Base-by-base conservation (phyloP, 352 stramenopile genomes). In the Nothophytophthora sp. region DNA sequence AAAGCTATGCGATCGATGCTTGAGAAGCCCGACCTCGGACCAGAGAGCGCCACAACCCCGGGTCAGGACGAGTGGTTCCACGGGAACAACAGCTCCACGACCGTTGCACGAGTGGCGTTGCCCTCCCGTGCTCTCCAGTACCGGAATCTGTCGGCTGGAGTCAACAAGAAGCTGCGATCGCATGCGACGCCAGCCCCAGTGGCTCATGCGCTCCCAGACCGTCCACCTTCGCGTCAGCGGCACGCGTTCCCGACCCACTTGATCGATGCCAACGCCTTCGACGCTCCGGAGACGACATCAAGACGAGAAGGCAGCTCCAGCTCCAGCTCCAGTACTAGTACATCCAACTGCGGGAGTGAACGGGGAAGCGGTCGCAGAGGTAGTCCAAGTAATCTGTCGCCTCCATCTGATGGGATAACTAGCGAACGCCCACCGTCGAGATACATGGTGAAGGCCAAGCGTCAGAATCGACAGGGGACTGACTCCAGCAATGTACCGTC, bases 171-270 rank as follows among this genome's bases (percentile, higher is more conserved):
- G 12, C 35, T 48, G 9, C 54, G 54, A 24, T 11, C n/a, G 9
- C 44, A 25, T 27, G 18, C 41, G 51, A 23, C 36, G 34, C 43
- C 23, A 19, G 28, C 49, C 36, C 43, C 55, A 37, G 29, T 2
- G 13, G 28, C 24, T 11, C 55, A 43, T 9, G 44, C 63, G 27
- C 16, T 59, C 11, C 7, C 35, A 2, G 65, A 88, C 51, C 81
- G 81, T 1, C 83, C 83, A 3, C 83, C 83, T 2, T 92, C 83
- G 0, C 76, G 83, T 4, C 83, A 94, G 41, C 51, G 77, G 0
- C 81, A 92, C 34, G 83, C 83, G 0, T 94, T 94, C 35, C 83
- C 83, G 0, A 94, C 76, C 0, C 69, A 94, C 47, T 60, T 94
- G 11, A 75, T 91, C 2, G 83, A 90, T 25, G 45, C 63, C 0